Base-by-base conservation (phyloP, 352 stramenopile genomes). In the Phytophthora rubi region DNA sequence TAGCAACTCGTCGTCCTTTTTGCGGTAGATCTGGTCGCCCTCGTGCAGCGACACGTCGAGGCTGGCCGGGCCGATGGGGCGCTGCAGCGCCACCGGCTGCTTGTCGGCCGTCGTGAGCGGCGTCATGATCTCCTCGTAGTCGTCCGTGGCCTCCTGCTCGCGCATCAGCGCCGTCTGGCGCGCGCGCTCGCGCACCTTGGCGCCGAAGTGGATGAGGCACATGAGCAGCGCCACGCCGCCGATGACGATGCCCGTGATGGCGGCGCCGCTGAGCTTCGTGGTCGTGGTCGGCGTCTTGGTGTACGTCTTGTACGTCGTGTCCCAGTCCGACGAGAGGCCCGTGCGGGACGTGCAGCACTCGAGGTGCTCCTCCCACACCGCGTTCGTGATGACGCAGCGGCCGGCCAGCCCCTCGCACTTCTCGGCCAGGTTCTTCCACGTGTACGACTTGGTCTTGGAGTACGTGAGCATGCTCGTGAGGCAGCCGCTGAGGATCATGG, bases 101-200 rank as follows among this genome's bases (percentile, higher is more conserved):
- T 94, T 95, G 48, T 78, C 82, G 1, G 72, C 83, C 10, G 76
- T 72, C n/a, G 89, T 93, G 8, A 96, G 79, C n/a, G 89, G 89
- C 53, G 89, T 96, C 89, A 95, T 95, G 53, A 96, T 92, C 81
- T 96, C 89, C 77, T 96, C 89, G 75, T 96, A 96, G 77, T 96
- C 89, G 70, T 96, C 89, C 35, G 87, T 93, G 12, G 87, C 86
- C 60, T 96, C 89, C 75, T 96, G 89, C 53, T 96, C 89, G 56
- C 89, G 89, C 85, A 96, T 92, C 37, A 96, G 63, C 18, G 89
- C 89, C 33, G 89, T 96, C 76, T 95, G 89, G 32, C 81, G 77
- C 39, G 89, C 89, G 42, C 89, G 85, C 58, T 93, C 83, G 53
- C 88, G 89, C 42, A 89, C 85, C 83, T 94, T 95, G 47, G 85